Base-by-base conservation (phyloP, 495 filamentous ascomycete genomes). In the Neurospora sp. region DNA sequence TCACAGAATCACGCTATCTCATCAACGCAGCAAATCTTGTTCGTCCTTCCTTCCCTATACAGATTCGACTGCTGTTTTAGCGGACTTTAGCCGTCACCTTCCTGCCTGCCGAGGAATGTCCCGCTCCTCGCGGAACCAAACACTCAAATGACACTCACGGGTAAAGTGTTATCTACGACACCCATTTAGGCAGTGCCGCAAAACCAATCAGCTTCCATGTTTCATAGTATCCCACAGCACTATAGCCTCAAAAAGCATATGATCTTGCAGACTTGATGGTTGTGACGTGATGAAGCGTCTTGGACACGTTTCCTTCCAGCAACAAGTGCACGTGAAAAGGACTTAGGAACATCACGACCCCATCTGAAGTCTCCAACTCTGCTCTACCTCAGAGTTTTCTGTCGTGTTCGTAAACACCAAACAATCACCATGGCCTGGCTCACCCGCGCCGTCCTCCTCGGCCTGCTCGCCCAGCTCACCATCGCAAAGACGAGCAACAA, bases 341-440 rank as follows among this genome's bases (percentile, higher is more conserved):
- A 42, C 0, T 8, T 0, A 42, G 18, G 16, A 42, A 42, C 39
- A 35, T 5, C 0, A 35, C 0, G 0, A 40, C 14, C 39, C 39
- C 11, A 40, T 3, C 10, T 14, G 39, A 14, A 27, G 27, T 0
- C 5, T 5, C 4, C 35, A 4, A 35, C 35, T 35, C 4, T 35
- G 12, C 12, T 41, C 4, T 16, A 11, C 0, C 11, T 8, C 14
- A 16, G 5, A 44, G 0, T 0, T 7, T 35, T 3, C 31, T 16
- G 8, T 16, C 8, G 16, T 44, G 14, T n/a, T 44, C 14, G 3
- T 6, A 18, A 0, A 18, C 1, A n/a, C 42, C 18, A n/a, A n/a
- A 20, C 42, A 0, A 46, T 18, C 70, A 72, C 41, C 18, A 80
- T 80, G 77, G 71, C 73, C 41, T 74, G 78, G 78, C 72, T 77